phyloP scores from a whole-genome alignment of 2,329 filamentous ascomycete genomes.

The Alternaria alternata region DNA sequence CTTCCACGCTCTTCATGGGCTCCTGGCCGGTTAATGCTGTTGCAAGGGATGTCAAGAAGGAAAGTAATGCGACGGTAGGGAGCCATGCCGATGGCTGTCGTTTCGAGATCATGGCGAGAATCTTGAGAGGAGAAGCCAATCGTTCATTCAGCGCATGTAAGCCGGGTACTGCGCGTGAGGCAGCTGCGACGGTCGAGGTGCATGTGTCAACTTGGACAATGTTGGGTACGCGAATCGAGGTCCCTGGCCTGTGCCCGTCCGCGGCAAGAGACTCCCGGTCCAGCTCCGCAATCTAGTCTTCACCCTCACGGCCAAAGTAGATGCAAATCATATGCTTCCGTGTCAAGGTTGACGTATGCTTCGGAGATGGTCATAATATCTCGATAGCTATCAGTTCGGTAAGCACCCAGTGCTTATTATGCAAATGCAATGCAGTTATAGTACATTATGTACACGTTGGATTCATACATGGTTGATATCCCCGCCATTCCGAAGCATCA shows the following conservation, averaged over 20 bases:
- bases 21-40: conserved; percentile 54
- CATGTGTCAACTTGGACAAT: conserved; percentile 17
- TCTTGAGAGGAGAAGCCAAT: neutral
- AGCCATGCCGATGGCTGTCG: conserved; percentile 23
- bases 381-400: neutral
- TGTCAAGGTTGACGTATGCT: neutral
- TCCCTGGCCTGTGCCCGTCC: conserved; percentile 14
- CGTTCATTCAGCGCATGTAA: neutral
- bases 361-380: neutral
- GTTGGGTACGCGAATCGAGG: conserved; percentile 8
- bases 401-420: conserved; percentile 4
- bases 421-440: conserved; percentile 7
- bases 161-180: neutral
- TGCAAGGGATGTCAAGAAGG: conserved; percentile 47
- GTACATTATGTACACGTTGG: conserved; percentile 9
- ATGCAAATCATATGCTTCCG: neutral
- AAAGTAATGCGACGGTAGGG: conserved; percentile 35
- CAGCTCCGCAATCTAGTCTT: conserved; percentile 10
- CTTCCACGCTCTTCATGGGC: conserved; percentile 45
- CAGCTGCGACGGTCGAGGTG: conserved; percentile 8
- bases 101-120: neutral
- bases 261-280: conserved; percentile 10
- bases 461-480: conserved; percentile 1
- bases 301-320: neutral
- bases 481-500: neutral